Conservation (phyloP, 2,329 filamentous ascomycete genomes). For the Macrophomina tecta region DNA sequence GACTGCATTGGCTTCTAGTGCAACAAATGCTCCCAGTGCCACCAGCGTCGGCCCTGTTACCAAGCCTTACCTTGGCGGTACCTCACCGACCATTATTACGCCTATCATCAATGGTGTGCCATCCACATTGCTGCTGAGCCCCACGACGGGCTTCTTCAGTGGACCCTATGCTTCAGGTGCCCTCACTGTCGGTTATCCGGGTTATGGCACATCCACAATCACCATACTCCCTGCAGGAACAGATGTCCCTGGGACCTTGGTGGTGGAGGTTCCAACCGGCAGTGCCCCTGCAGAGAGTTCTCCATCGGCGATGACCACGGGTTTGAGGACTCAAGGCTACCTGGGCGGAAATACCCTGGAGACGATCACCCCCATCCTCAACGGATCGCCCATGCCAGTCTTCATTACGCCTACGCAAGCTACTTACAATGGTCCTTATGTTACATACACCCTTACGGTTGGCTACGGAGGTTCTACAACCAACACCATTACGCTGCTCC, state of each 20-base stretch:
- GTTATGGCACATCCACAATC: background rate
- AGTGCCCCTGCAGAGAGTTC: background rate
- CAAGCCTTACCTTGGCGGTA: conserved; percentile 1
- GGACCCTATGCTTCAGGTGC: background rate
- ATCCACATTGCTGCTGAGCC: background rate
- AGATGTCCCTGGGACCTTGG: background rate
- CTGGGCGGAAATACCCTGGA: background rate
- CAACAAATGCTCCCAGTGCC: background rate
- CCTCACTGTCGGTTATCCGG: background rate
- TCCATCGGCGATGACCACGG: background rate
- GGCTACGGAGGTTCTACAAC: background rate
- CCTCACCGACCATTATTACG: background rate
- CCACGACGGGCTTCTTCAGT: background rate
- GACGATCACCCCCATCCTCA: background rate
- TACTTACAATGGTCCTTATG: conserved; percentile 1
- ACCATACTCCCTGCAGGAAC: background rate
- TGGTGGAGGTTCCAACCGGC: background rate
- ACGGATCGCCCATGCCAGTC: background rate
- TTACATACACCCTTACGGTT: background rate
- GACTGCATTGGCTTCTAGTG: background rate
- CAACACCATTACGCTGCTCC: conserved; percentile 11
- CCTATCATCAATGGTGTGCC: background rate
- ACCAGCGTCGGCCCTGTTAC: background rate
- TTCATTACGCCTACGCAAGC: background rate
- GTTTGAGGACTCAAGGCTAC: background rate